Evolutionary conservation across 140 eudicot genomes (phyloP).

Genomic region (Oenanthe javanica): DNA sequence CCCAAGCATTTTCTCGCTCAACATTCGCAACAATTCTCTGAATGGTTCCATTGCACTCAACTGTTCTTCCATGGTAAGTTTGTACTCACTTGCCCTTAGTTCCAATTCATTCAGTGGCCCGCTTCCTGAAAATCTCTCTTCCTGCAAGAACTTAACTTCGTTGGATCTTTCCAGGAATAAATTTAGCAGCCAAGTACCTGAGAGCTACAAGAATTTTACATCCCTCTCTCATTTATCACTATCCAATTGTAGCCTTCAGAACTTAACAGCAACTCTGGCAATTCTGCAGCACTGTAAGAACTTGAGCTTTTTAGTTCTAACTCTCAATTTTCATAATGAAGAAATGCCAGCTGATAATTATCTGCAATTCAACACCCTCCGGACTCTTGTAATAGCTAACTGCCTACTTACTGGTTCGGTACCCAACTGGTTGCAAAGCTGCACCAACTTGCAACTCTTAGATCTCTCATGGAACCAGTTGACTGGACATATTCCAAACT

Average conservation of each 20-base stretch:
- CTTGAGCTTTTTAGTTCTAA: conserved; percentile 44
- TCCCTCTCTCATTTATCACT: conserved; percentile 43
- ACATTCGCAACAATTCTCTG: conserved; percentile 50
- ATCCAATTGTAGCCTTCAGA: conserved; percentile 37
- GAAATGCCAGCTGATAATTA: conserved; percentile 31
- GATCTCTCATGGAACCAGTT: conserved; percentile 61
- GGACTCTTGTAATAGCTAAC: conserved; percentile 36
- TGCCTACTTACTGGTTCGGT: conserved; percentile 50
- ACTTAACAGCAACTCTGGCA: conserved; percentile 37
- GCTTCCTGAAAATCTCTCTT: conserved; percentile 42
- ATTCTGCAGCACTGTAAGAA: conserved; percentile 51
- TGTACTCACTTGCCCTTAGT: conserved; percentile 40
- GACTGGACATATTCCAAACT: conserved; percentile 31
- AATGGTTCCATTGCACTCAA: conserved; percentile 35
- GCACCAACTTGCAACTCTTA: conserved; percentile 33
- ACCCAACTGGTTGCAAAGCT: conserved; percentile 55
- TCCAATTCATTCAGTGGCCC: conserved; percentile 37
- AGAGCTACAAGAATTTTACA: conserved; percentile 35
- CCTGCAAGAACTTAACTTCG: conserved; percentile 23
- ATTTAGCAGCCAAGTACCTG: conserved; percentile 46
- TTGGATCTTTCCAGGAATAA: conserved; percentile 47
- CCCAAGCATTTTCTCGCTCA: conserved; percentile 24
- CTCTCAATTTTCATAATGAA: conserved; percentile 45
- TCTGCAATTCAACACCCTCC: conserved; percentile 32
- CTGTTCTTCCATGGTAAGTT: conserved; percentile 44